Conservation (phyloP, 176 grass and related monocot species). For the Melocanna baccifera region DNA sequence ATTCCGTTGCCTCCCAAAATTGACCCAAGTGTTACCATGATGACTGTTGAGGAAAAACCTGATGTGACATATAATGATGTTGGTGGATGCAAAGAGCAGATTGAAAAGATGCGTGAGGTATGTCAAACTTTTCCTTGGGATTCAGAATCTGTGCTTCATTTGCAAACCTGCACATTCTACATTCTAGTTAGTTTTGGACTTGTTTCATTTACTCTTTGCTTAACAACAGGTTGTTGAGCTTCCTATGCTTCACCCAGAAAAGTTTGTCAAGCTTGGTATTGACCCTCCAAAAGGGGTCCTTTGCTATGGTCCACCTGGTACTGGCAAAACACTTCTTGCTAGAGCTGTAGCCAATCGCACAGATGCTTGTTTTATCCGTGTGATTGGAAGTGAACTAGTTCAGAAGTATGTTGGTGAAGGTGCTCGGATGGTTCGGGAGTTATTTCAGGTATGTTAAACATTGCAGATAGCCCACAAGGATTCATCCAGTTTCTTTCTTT, state of each 20-base stretch:
- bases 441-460: slow-evolving; percentile 64
- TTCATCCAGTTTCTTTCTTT: not conserved
- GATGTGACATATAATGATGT: slow-evolving; percentile 97
- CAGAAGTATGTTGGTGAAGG: slow-evolving; percentile 93
- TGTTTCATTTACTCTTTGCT: slow-evolving; percentile 7
- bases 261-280: slow-evolving; percentile 93
- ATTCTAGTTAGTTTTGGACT: not conserved
- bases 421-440: slow-evolving; percentile 83
- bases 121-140: not conserved
- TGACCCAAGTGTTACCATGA: slow-evolving; percentile 97
- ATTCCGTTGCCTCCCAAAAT: slow-evolving; percentile 91
- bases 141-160: not conserved
- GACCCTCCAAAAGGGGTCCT: slow-evolving; percentile 88
- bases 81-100: slow-evolving; percentile 92
- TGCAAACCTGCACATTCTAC: not conserved
- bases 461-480: not conserved
- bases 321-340: slow-evolving; percentile 88
- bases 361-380: slow-evolving; percentile 94
- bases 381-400: slow-evolving; percentile 91
- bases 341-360: slow-evolving; percentile 93
- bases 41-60: slow-evolving; percentile 96
- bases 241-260: slow-evolving; percentile 98
- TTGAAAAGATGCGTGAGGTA: slow-evolving; percentile 97
- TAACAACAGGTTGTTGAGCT: slow-evolving; percentile 74
- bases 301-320: slow-evolving; percentile 91